Evolutionary conservation across 306 rosid genomes (phyloP).

Genomic region (Prunus fruticosa): DNA sequence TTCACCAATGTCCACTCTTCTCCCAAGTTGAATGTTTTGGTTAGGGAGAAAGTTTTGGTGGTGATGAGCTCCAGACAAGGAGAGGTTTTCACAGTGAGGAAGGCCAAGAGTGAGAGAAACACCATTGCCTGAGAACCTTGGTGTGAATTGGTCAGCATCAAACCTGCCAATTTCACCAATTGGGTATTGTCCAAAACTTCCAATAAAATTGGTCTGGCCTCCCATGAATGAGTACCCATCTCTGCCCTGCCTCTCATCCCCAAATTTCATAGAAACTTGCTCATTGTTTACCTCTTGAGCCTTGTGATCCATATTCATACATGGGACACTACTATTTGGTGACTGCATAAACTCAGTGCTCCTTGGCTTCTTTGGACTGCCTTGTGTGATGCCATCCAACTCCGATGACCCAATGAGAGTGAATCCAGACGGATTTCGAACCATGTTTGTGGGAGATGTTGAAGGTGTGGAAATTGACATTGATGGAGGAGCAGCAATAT

Average conservation of each 20-base stretch:
- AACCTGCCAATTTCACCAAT: conserved; percentile 83
- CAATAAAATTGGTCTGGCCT: conserved; percentile 68
- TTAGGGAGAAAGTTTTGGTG: conserved; percentile 70
- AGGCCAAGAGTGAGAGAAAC: conserved; percentile 95
- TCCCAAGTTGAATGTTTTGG: conserved; percentile 69
- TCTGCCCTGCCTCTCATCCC: conserved; percentile 57
- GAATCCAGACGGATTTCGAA: conserved; percentile 60
- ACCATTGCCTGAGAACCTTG: conserved; percentile 79
- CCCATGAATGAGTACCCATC: conserved; percentile 81
- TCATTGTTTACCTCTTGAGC: conserved; percentile 41
- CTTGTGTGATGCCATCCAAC: conserved; percentile 80
- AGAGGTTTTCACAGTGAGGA: conserved; percentile 73
- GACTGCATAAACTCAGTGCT: conserved; percentile 51
- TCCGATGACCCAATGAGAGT: conserved; percentile 79
- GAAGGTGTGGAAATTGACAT: conserved; percentile 49
- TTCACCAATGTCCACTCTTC: conserved; percentile 70
- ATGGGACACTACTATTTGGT: conserved; percentile 32
- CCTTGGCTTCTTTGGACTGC: conserved; percentile 78
- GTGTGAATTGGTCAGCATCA: conserved; percentile 66
- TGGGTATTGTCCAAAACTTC: conserved; percentile 86
- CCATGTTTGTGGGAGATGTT: conserved; percentile 47
- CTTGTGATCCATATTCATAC: conserved; percentile 55
- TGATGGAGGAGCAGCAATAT: conserved; percentile 27
- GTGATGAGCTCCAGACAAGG: conserved; percentile 48
- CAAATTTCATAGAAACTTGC: conserved; percentile 58